A percentile compares a stretch with the other conserved stretches of the same genome.
Conservation (phyloP, 2,329 filamentous ascomycete species). For the Pseudocercospora musae region DNA sequence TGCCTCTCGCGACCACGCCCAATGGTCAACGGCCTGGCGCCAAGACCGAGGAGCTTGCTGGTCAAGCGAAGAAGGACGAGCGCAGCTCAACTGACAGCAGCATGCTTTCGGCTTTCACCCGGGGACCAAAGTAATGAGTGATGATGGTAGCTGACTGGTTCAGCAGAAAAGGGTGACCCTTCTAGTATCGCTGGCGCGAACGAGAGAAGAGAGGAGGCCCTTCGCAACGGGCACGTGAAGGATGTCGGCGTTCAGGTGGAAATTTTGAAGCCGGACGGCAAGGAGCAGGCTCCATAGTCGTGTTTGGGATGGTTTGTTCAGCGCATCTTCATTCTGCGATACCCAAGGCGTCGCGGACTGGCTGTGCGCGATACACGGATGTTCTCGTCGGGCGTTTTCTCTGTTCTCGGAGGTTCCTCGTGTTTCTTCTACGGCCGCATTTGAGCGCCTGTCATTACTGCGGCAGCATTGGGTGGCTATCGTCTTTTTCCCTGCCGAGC, state of each 20-base stretch:
- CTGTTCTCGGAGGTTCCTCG: conserved; percentile 8
- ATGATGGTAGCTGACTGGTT: conserved; percentile 27
- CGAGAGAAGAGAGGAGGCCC: conserved; percentile 25
- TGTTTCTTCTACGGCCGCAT: conserved; percentile 13
- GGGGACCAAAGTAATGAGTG: conserved; percentile 22
- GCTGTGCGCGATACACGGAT: conserved; percentile 12
- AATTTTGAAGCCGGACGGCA: conserved; percentile 15
- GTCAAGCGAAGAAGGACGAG: conserved; percentile 38
- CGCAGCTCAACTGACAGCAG: conserved; percentile 32
- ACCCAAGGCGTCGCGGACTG: conserved; percentile 12
- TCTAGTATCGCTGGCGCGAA: conserved; percentile 21
- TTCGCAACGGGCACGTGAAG: conserved; percentile 24
- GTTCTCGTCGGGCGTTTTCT: conserved; percentile 9
- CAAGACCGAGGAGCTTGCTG: conserved; percentile 29
- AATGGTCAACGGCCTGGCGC: conserved; percentile 27
- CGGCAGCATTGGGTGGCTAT: conserved; percentile 11
- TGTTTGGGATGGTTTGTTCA: neutral
- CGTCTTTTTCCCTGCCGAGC: conserved; percentile 2
- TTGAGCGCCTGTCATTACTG: conserved; percentile 17
- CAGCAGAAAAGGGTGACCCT: conserved; percentile 28
- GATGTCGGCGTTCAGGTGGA: conserved; percentile 35
- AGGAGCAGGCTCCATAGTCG: conserved; percentile 27
- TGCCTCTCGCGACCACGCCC: conserved; percentile 34
- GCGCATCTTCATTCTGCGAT: conserved; percentile 14
- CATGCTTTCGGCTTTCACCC: conserved; percentile 29